Conservation (phyloP, 805 yeast species). For the Nakazawaea ernobii region DNA sequence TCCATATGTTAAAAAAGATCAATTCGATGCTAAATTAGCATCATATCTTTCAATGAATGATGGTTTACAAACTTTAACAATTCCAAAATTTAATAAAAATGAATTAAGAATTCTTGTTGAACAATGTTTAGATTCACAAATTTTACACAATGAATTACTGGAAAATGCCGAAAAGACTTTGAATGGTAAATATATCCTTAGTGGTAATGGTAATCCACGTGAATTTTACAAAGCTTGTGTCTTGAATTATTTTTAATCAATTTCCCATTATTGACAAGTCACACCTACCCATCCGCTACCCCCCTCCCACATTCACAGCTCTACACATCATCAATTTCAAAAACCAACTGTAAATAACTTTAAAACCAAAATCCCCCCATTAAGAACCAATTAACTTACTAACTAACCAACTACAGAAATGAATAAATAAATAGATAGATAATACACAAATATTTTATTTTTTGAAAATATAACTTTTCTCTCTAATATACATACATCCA, state of each 20-base stretch:
- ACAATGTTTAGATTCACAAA: constrained; percentile 33
- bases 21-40: constrained; percentile 54
- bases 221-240: constrained; percentile 38
- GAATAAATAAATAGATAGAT: too few relatives aligned
- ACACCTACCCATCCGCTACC: too few relatives aligned
- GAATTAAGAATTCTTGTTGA: constrained; percentile 39
- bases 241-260: constrained; percentile 20
- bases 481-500: too few relatives aligned
- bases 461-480: too few relatives aligned
- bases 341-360: too few relatives aligned
- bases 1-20: constrained; percentile 44
- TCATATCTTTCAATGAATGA: constrained; percentile 30
- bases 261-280: too few relatives aligned
- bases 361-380: too few relatives aligned
- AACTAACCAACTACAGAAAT: too few relatives aligned
- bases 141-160: constrained; percentile 27
- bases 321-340: too few relatives aligned
- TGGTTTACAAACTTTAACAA: constrained; percentile 26
- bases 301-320: too few relatives aligned
- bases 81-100: constrained; percentile 36
- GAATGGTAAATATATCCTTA: constrained; percentile 37
- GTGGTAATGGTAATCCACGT: constrained; percentile 66
- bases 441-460: too few relatives aligned
- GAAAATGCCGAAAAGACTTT: constrained; percentile 32
- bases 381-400: too few relatives aligned